A percentile compares a stretch with the other conserved stretches of the same genome.
These are phyloP conservation scores for Globisporangium apiculatum DNA, from an alignment of 352 stramenopile species.

Conservation along the genomic window DNA sequence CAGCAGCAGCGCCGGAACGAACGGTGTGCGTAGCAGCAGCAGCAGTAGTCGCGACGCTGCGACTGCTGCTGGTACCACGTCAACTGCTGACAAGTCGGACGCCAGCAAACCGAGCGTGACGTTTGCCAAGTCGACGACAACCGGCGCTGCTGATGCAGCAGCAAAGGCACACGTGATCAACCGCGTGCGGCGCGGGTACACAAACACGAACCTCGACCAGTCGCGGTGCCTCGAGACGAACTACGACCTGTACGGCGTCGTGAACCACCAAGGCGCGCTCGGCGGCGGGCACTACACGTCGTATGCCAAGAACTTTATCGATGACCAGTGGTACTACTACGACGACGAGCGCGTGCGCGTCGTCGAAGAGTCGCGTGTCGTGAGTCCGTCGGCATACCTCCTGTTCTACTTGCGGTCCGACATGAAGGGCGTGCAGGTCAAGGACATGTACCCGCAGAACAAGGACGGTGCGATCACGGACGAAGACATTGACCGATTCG, in stretches of 20 bases:
- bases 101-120: slow-evolving; percentile 8
- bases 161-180: slow-evolving; percentile 34
- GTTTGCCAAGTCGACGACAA: slow-evolving; percentile 8
- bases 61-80: neutral
- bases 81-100: slow-evolving; percentile 4
- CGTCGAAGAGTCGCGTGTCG: slow-evolving; percentile 81
- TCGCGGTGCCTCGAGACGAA: slow-evolving; percentile 82
- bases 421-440: slow-evolving; percentile 74
- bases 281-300: slow-evolving; percentile 85
- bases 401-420: slow-evolving; percentile 90
- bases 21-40: neutral
- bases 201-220: slow-evolving; percentile 85
- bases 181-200: slow-evolving; percentile 75
- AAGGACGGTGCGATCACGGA: slow-evolving; percentile 84
- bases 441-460: slow-evolving; percentile 83
- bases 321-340: slow-evolving; percentile 89
- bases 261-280: slow-evolving; percentile 85
- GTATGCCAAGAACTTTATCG: slow-evolving; percentile 84
- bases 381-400: slow-evolving; percentile 85
- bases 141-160: neutral
- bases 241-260: slow-evolving; percentile 85
- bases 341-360: slow-evolving; percentile 85
- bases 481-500: slow-evolving; percentile 85
- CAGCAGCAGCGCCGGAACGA: neutral
- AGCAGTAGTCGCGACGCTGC: neutral